A percentile compares a stretch with the other conserved stretches of the same genome.
Conservation (phyloP, 176 grass and related monocot species). For the Rhynchospora pubera region DNA sequence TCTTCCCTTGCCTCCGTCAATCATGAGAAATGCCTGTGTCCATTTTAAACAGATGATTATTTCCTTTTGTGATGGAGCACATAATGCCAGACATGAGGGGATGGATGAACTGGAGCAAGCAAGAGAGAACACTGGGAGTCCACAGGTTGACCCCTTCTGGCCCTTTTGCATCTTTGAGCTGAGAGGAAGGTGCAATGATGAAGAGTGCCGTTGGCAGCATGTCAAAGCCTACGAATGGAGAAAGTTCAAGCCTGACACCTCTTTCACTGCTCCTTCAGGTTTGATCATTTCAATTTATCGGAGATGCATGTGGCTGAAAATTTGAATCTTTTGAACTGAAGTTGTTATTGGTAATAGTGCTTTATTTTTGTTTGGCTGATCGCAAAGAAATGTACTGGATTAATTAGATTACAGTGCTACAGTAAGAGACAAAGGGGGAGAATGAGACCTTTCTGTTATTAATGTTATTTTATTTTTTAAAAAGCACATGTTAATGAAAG, state of each 20-base stretch:
- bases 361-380: not conserved
- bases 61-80: slow-evolving; percentile 16
- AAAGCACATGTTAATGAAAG: not conserved
- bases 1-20: not conserved
- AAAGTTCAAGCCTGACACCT: slow-evolving; percentile 39
- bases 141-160: slow-evolving; percentile 76
- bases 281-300: slow-evolving; percentile 7
- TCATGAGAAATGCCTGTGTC: slow-evolving; percentile 14
- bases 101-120: slow-evolving; percentile 20
- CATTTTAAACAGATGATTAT: slow-evolving; percentile 26
- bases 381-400: not conserved
- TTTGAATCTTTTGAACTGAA: not conserved
- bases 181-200: slow-evolving; percentile 94
- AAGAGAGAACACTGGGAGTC: slow-evolving; percentile 28
- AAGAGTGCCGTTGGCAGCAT: slow-evolving; percentile 94
- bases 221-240: slow-evolving; percentile 47
- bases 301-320: not conserved
- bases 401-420: not conserved
- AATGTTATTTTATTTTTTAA: not conserved
- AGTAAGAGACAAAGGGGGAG: not conserved
- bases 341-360: not conserved
- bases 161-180: slow-evolving; percentile 98
- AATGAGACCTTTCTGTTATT: not conserved
- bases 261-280: slow-evolving; percentile 40
- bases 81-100: slow-evolving; percentile 23